Conservation (phyloP, 1,139 yeast species). For the Debaryomycetaceae sp. region DNA sequence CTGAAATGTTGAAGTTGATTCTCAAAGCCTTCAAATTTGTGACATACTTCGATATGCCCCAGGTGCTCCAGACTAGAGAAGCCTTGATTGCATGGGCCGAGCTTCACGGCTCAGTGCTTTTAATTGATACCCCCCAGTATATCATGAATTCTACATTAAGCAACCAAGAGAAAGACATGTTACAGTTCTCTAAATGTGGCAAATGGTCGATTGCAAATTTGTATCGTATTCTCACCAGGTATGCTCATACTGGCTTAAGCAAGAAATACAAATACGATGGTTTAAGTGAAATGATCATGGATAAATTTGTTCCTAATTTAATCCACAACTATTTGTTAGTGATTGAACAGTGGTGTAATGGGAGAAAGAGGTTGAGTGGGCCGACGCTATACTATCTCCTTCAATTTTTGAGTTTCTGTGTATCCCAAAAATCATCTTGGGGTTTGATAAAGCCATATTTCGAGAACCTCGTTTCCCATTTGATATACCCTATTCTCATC, state of each 20-base stretch:
- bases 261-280: slow-evolving; percentile 50
- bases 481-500: slow-evolving; percentile 75
- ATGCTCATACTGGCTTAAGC: slow-evolving; percentile 53
- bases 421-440: slow-evolving; percentile 71
- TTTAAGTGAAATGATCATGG: slow-evolving; percentile 46
- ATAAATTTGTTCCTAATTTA: slow-evolving; percentile 70
- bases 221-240: slow-evolving; percentile 69
- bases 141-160: slow-evolving; percentile 26
- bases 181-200: slow-evolving; percentile 61
- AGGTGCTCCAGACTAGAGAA: slow-evolving; percentile 57
- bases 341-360: slow-evolving; percentile 70
- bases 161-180: slow-evolving; percentile 35
- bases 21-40: slow-evolving; percentile 80
- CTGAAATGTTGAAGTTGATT: slow-evolving; percentile 75
- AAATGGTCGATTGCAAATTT: slow-evolving; percentile 90
- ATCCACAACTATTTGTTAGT: slow-evolving; percentile 60
- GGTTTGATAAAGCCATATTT: slow-evolving; percentile 65
- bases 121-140: slow-evolving; percentile 54
- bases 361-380: slow-evolving; percentile 65
- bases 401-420: slow-evolving; percentile 67
- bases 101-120: slow-evolving; percentile 68
- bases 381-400: slow-evolving; percentile 66
- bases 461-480: slow-evolving; percentile 61
- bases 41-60: slow-evolving; percentile 77
- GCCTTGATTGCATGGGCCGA: slow-evolving; percentile 70